These are phyloP conservation scores for Trichoderma oligosporum DNA, from an alignment of 2,329 filamentous ascomycete genomes.

Conservation along the genomic window DNA sequence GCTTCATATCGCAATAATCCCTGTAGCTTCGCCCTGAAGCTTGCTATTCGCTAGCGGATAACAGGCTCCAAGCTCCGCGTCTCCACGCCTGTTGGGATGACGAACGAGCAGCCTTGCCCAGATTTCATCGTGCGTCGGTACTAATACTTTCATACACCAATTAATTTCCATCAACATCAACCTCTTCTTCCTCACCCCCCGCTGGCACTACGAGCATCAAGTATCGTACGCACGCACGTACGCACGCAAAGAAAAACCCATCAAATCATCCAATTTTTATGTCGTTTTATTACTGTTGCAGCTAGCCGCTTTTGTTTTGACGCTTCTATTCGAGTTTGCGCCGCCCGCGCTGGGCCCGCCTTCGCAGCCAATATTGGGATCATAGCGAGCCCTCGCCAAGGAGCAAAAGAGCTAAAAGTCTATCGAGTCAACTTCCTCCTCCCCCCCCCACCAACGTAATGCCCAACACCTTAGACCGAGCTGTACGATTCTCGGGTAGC, in stretches of 20 bases:
- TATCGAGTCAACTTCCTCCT: not conserved
- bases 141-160: not conserved
- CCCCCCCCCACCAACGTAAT: too few relatives aligned
- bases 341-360: not conserved
- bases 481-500: conserved; percentile 53
- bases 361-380: not conserved
- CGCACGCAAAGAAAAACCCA: not conserved
- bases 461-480: conserved; percentile 51
- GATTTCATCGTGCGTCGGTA: conserved; percentile 1
- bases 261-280: not conserved
- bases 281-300: not conserved
- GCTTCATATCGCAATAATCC: too few relatives aligned
- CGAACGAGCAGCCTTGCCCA: conserved; percentile 12
- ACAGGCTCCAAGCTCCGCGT: conserved; percentile 13
- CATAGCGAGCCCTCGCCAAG: not conserved
- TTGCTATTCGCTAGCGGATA: conserved; percentile 11
- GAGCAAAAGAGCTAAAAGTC: not conserved
- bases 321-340: not conserved
- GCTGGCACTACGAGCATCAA: not conserved
- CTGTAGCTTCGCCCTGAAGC: not conserved
- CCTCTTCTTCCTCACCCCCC: not conserved
- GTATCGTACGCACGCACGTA: not conserved
- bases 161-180: not conserved
- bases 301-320: not conserved
- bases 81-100: conserved; percentile 3